Percentiles rank a stretch among this genome's conserved stretches.
phyloP scores from a whole-genome alignment of 495 filamentous ascomycete genomes.

The Hamigera avellanea region DNA sequence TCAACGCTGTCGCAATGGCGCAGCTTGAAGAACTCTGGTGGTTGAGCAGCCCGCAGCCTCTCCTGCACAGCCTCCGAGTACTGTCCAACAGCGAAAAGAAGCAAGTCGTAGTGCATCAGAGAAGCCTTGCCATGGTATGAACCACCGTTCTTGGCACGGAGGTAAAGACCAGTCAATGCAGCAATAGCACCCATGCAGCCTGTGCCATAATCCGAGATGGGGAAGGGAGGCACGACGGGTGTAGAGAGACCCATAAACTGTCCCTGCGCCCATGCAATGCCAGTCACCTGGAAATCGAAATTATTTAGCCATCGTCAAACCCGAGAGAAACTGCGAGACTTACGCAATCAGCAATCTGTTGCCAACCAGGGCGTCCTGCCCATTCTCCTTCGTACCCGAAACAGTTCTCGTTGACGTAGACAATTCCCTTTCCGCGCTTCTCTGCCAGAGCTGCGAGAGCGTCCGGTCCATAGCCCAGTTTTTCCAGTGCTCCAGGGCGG shows the following conservation, averaged over 20 bases:
- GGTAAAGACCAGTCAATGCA: constrained; percentile 50
- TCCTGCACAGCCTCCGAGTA: constrained; percentile 46
- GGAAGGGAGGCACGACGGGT: constrained; percentile 70
- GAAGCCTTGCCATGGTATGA: constrained; percentile 53
- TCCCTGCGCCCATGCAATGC: constrained; percentile 65
- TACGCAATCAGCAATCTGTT: constrained; percentile 46
- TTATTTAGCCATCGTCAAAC: constrained; percentile 18
- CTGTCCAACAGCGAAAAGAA: constrained; percentile 50
- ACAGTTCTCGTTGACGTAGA: constrained; percentile 65
- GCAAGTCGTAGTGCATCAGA: constrained; percentile 59
- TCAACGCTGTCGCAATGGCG: constrained; percentile 63
- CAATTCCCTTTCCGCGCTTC: constrained; percentile 46
- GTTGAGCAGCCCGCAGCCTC: constrained; percentile 40
- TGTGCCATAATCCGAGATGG: constrained; percentile 73
- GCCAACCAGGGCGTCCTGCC: constrained; percentile 39
- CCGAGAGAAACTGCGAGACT: constrained; percentile 29
- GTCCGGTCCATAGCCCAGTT: constrained; percentile 50
- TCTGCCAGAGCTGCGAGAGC: constrained; percentile 38
- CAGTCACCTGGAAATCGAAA: constrained; percentile 32
- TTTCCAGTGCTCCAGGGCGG: constrained; percentile 52
- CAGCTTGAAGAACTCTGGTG: constrained; percentile 49
- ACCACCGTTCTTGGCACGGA: constrained; percentile 49
- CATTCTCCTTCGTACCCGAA: constrained; percentile 47
- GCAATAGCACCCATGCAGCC: constrained; percentile 55
- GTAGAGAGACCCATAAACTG: constrained; percentile 56